These are phyloP conservation scores for Cymbopogon flexuosus DNA, from an alignment of 202 grass and related monocot genomes.

Conservation along the genomic window DNA sequence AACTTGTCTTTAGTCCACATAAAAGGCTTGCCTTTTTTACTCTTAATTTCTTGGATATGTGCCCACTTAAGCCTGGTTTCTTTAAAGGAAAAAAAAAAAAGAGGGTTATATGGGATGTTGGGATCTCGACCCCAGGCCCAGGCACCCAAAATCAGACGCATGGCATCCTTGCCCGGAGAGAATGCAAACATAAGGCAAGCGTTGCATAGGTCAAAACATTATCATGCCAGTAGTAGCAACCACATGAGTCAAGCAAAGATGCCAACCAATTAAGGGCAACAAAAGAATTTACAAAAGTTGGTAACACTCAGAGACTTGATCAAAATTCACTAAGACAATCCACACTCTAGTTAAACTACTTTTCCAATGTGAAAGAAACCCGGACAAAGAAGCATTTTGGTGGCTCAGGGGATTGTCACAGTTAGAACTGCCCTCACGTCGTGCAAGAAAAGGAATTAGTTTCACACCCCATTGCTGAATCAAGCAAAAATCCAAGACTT, in stretches of 20 bases:
- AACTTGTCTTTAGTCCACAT: no score
- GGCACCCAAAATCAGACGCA: background rate
- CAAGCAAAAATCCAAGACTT: constrained; percentile 1
- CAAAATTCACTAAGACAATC: background rate
- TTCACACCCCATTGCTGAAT: background rate
- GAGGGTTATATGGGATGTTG: no score
- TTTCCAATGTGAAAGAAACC: background rate
- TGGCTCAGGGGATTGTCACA: background rate
- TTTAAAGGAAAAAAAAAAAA: background rate
- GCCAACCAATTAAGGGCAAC: background rate
- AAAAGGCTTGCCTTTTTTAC: background rate
- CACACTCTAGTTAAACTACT: background rate
- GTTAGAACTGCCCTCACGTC: background rate
- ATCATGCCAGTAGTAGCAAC: background rate
- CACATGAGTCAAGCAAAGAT: background rate
- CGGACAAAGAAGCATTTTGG: background rate
- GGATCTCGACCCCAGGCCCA: background rate
- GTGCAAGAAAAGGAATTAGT: background rate
- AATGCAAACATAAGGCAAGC: background rate
- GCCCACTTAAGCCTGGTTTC: background rate
- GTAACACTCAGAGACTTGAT: background rate
- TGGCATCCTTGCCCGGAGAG: background rate
- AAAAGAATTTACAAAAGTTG: background rate
- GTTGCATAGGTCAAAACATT: background rate
- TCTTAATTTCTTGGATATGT: background rate